phyloP scores from a whole-genome alignment of 2,329 filamentous ascomycete genomes.

The Xylariaceae sp. region DNA sequence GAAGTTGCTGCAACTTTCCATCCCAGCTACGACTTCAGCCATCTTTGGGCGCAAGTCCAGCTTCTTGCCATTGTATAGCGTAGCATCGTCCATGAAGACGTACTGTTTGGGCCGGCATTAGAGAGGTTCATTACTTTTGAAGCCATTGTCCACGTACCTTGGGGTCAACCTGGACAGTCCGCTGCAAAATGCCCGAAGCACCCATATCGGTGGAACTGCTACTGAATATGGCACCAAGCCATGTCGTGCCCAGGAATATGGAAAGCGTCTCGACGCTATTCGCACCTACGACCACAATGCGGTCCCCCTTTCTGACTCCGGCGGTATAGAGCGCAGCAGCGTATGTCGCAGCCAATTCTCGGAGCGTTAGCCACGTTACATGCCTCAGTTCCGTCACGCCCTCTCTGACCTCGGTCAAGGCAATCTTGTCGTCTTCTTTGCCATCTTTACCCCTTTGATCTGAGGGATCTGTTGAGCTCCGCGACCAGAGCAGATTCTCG shows the following conservation, averaged over 20 bases:
- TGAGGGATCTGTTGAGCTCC: conserved; percentile 36
- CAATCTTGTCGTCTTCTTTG: conserved; percentile 68
- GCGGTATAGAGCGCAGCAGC: conserved; percentile 60
- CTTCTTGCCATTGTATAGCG: conserved; percentile 73
- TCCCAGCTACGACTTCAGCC: conserved; percentile 55
- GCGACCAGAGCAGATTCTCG: conserved; percentile 70
- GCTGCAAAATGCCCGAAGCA: conserved; percentile 68
- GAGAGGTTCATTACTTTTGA: not conserved
- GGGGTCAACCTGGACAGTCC: conserved; percentile 68
- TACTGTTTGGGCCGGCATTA: conserved; percentile 37
- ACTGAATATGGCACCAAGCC: conserved; percentile 70
- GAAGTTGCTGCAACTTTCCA: conserved; percentile 58
- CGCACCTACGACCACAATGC: conserved; percentile 68
- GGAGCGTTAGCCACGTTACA: conserved; percentile 63
- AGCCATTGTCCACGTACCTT: conserved; percentile 40
- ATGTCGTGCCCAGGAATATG: conserved; percentile 63
- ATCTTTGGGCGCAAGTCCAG: conserved; percentile 71
- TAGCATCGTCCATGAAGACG: conserved; percentile 78
- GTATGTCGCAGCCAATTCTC: conserved; percentile 52
- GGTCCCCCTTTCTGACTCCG: conserved; percentile 66
- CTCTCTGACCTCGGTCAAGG: conserved; percentile 67
- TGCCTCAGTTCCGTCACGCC: conserved; percentile 52
- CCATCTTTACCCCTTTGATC: conserved; percentile 46
- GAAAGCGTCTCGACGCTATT: conserved; percentile 71
- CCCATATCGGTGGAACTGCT: conserved; percentile 81